Evolutionary conservation across 1,284 basidiomycete genomes (phyloP), one percentile per base, ranked within the genome.

Genomic region (Pisolithus thermaeus): DNA sequence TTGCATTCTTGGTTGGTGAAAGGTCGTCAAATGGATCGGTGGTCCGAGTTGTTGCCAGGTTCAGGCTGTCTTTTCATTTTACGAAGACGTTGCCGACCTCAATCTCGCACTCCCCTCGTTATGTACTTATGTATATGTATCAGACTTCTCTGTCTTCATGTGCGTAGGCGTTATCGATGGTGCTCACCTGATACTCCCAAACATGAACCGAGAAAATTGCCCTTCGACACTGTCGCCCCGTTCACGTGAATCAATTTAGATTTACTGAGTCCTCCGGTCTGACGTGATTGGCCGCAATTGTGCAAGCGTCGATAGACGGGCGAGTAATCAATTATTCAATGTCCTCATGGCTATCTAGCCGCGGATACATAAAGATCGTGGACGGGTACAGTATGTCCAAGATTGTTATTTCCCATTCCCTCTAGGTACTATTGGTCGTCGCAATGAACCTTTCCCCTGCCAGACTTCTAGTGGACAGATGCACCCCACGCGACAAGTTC

Each of bases 401-500:
- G 11, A 12, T 9, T 12, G 30, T 32, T 32, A 32, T 32, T 12
- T 32, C 11, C 30, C 30, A 32, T 32, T 32, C 30, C 30, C 11
- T 45, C 43, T 16, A 18, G n/a, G 37, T 38, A 38, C 37, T 22
- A n/a, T 46, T 44, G 30, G 36, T 48, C 43, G 47, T 50, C 47
- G 20, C 41, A 2, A 69, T 66, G 66, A 36, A 51, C 14, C n/a
- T 58, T 49, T 62, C 49, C 23, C 22, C 64, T 28, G 51, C 67
- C 20, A 60, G 64, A 50, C 64, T 66, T 38, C 54, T 66, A 35
- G 62, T 66, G 38, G 64, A 66, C 52, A 67, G 66, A 54, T 66
- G 64, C 39, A 69, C 67, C 1, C 64, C 64, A 14, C 67, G 64
- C 9, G 64, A 66, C 47, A 67, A 58, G 57, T 66, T 66, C 54